These are phyloP conservation scores for Emiliania huxleyi DNA, from an alignment of 78 protist genomes.

Conservation along the genomic window DNA sequence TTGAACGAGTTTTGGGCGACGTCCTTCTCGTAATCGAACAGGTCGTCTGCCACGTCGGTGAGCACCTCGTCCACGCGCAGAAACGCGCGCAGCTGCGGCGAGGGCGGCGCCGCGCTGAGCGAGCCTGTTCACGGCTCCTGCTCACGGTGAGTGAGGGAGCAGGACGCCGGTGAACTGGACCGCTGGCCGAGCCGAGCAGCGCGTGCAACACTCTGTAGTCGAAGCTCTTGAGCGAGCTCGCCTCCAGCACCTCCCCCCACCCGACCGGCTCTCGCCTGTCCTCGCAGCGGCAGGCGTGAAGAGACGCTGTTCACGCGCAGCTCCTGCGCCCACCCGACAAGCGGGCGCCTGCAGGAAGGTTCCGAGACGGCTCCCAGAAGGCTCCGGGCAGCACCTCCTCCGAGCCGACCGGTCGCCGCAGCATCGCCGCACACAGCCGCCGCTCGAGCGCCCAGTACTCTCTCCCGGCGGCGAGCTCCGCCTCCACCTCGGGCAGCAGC, in stretches of 20 bases:
- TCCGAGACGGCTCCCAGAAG: too few relatives aligned
- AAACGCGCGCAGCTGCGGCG: neutral
- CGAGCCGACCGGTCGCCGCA: neutral
- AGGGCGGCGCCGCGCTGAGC: too few relatives aligned
- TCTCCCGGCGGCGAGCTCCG: neutral
- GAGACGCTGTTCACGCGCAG: too few relatives aligned
- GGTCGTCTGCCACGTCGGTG: neutral
- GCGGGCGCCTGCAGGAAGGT: too few relatives aligned
- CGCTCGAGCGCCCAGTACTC: neutral
- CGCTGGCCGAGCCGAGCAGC: too few relatives aligned
- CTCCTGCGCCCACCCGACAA: neutral
- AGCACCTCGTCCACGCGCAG: neutral
- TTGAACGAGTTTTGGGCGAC: neutral
- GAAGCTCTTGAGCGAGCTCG: neutral
- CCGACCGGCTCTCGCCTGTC: neutral
- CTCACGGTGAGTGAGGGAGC: too few relatives aligned
- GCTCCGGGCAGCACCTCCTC: neutral
- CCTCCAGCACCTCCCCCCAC: neutral
- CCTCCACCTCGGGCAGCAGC: neutral
- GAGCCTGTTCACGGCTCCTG: too few relatives aligned
- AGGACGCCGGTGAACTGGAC: too few relatives aligned
- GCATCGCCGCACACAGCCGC: neutral
- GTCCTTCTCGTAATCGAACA: conserved; percentile 9
- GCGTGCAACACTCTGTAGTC: neutral
- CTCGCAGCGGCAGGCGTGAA: too few relatives aligned